phyloP scores from a whole-genome alignment of 1,284 basidiomycete species.

The Sanghuangporus weigelae region DNA sequence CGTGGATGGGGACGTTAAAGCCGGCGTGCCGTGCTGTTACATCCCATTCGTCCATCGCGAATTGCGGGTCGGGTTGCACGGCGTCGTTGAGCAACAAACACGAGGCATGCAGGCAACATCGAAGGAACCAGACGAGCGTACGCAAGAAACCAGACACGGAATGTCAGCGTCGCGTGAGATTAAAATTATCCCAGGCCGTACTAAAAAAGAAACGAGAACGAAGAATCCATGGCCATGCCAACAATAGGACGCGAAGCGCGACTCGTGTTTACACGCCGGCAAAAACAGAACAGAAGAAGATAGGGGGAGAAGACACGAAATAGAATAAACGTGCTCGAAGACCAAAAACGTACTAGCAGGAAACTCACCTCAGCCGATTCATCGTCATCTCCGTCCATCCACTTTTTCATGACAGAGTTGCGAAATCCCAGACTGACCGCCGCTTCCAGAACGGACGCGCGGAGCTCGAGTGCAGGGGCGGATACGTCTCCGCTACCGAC shows the following conservation, averaged over 20 bases:
- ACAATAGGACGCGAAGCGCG: background rate
- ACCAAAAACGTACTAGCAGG: background rate
- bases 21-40: constrained; percentile 6
- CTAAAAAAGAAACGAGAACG: background rate
- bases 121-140: background rate
- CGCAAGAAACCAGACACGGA: background rate
- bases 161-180: background rate
- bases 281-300: background rate
- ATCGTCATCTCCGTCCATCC: constrained; percentile 13
- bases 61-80: background rate
- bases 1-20: constrained; percentile 9
- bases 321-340: background rate
- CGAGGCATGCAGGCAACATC: background rate
- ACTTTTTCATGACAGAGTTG: constrained; percentile 15
- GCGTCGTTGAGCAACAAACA: background rate
- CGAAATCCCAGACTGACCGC: constrained; percentile 17
- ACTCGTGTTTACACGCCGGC: background rate
- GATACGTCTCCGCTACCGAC: background rate
- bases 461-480: constrained; percentile 8
- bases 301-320: background rate
- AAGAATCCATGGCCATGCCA: constrained; percentile 1
- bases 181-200: background rate
- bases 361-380: constrained; percentile 9
- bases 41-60: background rate
- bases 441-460: constrained; percentile 18